These are phyloP conservation scores for Podaxis sp. DNA, from an alignment of 768 basidiomycete genomes.

Conservation along the genomic window DNA sequence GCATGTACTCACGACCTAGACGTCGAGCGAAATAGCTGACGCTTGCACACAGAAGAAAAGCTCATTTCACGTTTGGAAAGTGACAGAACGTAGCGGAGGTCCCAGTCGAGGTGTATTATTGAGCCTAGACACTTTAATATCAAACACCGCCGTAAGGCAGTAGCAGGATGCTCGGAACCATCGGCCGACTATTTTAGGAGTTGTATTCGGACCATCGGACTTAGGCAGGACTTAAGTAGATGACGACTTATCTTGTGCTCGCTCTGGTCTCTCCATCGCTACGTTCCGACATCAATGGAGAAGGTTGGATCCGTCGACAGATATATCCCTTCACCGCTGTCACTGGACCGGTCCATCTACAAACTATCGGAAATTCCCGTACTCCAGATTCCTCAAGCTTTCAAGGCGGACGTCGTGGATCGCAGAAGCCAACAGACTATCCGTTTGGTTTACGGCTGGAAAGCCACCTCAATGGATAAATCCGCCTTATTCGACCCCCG, in stretches of 20 bases:
- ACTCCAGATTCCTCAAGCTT: too few species aligned
- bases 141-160: neutral
- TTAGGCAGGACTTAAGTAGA: neutral
- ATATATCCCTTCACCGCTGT: neutral
- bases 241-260: neutral
- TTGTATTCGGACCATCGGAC: conserved; percentile 3
- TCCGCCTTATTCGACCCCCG: too few species aligned
- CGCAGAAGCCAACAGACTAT: too few species aligned
- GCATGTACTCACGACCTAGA: conserved; percentile 9
- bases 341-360: too few species aligned
- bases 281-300: neutral
- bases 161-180: neutral
- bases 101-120: neutral
- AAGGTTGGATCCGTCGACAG: neutral
- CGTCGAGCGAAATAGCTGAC: conserved; percentile 7
- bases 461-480: too few species aligned
- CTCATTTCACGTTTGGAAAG: neutral
- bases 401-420: too few species aligned
- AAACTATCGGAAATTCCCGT: too few species aligned
- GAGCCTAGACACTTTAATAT: neutral
- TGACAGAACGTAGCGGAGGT: neutral
- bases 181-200: neutral
- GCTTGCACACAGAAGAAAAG: conserved; percentile 6
- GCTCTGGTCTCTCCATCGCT: neutral
- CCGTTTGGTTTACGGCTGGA: too few species aligned